A percentile compares a stretch with the other conserved stretches of the same genome.
phyloP scores from a whole-genome alignment of 257 asterid genomes.

The Prunella vulgaris region DNA sequence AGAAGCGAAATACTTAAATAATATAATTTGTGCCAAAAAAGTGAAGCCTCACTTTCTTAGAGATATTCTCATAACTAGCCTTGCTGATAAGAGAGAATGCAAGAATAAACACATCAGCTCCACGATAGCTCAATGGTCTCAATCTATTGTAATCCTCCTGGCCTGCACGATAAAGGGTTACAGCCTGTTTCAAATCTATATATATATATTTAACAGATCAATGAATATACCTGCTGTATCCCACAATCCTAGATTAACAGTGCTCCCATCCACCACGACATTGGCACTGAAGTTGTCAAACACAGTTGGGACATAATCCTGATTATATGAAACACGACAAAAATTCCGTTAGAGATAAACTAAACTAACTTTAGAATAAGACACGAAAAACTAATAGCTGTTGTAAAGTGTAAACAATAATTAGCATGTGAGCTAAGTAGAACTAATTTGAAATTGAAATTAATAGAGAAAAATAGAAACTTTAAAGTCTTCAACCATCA shows the following conservation, averaged over 20 bases:
- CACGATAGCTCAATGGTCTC: slow-evolving; percentile 82
- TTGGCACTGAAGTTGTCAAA: slow-evolving; percentile 80
- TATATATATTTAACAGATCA: slow-evolving; percentile 3
- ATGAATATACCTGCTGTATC: slow-evolving; percentile 64
- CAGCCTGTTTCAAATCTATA: neutral
- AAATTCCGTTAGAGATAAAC: neutral
- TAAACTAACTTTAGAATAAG: neutral
- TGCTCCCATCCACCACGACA: slow-evolving; percentile 76
- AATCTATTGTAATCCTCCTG: slow-evolving; percentile 74
- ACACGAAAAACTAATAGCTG: neutral
- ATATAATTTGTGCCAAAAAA: neutral
- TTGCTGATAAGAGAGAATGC: slow-evolving; percentile 84
- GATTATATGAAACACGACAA: slow-evolving; percentile 5
- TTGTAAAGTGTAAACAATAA: neutral
- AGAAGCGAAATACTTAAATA: neutral
- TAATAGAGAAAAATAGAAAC: neutral
- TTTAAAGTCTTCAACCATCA: too few species aligned
- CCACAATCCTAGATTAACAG: slow-evolving; percentile 75
- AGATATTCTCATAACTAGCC: slow-evolving; percentile 79
- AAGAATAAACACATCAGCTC: slow-evolving; percentile 81
- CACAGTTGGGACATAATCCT: slow-evolving; percentile 86
- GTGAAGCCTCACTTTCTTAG: slow-evolving; percentile 53
- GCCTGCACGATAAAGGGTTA: slow-evolving; percentile 35
- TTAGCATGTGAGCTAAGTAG: neutral
- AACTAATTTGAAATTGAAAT: neutral